These are phyloP conservation scores for Lasiodiplodia citricola DNA, from an alignment of 2,329 filamentous ascomycete species.

Conservation along the genomic window DNA sequence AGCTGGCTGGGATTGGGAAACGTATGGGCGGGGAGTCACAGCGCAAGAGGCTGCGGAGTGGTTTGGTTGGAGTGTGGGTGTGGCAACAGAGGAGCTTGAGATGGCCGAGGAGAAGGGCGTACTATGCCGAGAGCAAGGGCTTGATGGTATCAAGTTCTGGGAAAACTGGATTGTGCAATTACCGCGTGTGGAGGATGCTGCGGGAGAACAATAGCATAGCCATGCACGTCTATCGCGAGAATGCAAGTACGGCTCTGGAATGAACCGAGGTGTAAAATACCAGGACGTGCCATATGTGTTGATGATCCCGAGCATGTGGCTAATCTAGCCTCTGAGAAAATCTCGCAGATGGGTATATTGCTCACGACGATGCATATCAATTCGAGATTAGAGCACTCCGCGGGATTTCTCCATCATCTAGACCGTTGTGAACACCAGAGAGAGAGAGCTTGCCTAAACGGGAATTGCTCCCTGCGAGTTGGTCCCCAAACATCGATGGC, in stretches of 20 bases:
- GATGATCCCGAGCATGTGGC: neutral
- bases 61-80: constrained; percentile 97
- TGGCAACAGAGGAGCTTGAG: constrained; percentile 92
- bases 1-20: constrained; percentile 74
- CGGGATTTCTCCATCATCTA: neutral
- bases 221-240: neutral
- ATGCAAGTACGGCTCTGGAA: neutral
- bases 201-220: neutral
- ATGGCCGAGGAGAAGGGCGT: constrained; percentile 94
- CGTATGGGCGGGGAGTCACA: constrained; percentile 84
- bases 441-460: neutral
- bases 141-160: constrained; percentile 94
- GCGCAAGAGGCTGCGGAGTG: constrained; percentile 86
- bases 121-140: constrained; percentile 86
- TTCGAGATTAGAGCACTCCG: neutral
- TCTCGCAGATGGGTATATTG: too few relatives aligned
- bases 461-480: neutral
- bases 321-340: neutral
- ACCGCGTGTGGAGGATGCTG: constrained; percentile 9
- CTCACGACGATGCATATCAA: neutral
- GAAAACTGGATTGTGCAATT: constrained; percentile 64
- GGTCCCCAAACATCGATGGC: neutral
- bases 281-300: neutral
- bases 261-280: neutral
- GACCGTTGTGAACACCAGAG: neutral